phyloP scores from a whole-genome alignment of 345 rosid genomes.

The Geranium rotundifolium region DNA sequence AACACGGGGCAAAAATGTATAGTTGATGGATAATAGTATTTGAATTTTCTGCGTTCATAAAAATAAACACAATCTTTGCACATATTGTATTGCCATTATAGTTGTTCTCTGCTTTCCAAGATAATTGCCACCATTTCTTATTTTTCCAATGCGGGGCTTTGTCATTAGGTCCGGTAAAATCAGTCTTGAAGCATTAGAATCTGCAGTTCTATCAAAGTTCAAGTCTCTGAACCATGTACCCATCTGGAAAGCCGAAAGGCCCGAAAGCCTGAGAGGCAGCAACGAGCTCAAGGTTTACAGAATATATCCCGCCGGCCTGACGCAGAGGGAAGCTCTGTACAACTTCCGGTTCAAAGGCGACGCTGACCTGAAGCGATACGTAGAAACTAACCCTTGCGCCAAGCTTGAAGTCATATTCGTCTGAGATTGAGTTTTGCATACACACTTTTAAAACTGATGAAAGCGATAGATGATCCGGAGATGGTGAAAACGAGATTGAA shows the following conservation, averaged over 20 bases:
- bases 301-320: slow-evolving; percentile 75
- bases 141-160: too few relatives aligned
- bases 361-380: slow-evolving; percentile 39
- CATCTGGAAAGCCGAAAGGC: slow-evolving; percentile 82
- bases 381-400: slow-evolving; percentile 57
- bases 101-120: too few relatives aligned
- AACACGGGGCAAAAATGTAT: too few relatives aligned
- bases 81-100: too few relatives aligned
- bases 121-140: background rate
- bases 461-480: slow-evolving; percentile 69
- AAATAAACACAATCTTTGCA: too few relatives aligned
- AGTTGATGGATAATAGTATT: too few relatives aligned
- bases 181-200: slow-evolving; percentile 46
- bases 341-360: slow-evolving; percentile 52
- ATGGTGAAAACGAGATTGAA: slow-evolving; percentile 54
- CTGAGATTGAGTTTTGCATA: slow-evolving; percentile 8
- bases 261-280: slow-evolving; percentile 58
- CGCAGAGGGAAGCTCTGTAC: slow-evolving; percentile 82
- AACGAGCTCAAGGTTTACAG: slow-evolving; percentile 46
- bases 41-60: too few relatives aligned
- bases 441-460: too few relatives aligned
- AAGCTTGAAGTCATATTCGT: slow-evolving; percentile 83
- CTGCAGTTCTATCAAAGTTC: slow-evolving; percentile 52
- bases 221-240: slow-evolving; percentile 54
- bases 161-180: slow-evolving; percentile 24